Base-by-base conservation (phyloP, 192 early-diverging fungal species). In the Lobosporangium transversale region DNA sequence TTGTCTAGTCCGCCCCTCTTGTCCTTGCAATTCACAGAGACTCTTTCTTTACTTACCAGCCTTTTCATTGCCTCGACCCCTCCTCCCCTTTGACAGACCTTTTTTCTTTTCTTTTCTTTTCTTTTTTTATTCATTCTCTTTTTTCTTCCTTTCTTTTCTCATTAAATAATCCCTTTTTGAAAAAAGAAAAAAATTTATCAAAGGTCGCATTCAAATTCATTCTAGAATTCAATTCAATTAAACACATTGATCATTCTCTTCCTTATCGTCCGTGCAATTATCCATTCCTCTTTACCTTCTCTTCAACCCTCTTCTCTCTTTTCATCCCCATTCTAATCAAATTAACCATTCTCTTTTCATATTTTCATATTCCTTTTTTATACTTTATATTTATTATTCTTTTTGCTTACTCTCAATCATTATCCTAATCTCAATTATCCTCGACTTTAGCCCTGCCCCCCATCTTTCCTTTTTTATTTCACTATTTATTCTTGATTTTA, bases 271-370 rank as follows among this genome's bases (percentile, higher is more conserved):
- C 14, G 37, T 40, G 7, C 37, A 40, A 40, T 40, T 40, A 40
- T 40, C 37, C 37, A 40, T 10, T 40, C 37, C 37, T 40, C 7
- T 40, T 40, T 40, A 14, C 8, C 37, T 7, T 40, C 37, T 40
- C 8, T 40, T 40, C 37, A 40, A 40, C 14, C 14, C 7, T 40
- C 37, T 14, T 10, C 7, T 40, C 37, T 14, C 14, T 10, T 40
- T 40, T 14, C 37, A 49, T 49, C 47, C 47, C 5, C 47, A 42
- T 8, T 17, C 10, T 17, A 42, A 20, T 48, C 45, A n/a, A 52
- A 52, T 52, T 52, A 52, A 27, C 50, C 50, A 52, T 27, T 52
- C n/a, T n/a, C n/a, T n/a, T n/a, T 40, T 40, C 37, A 10, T 14
- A 40, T 14, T 40, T 14, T 7, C 37, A 40, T 14, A 40, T 14